A percentile compares a stretch with the other conserved stretches of the same genome.
Conservation (phyloP, 2,329 filamentous ascomycete species). For the Zasmidium angulare region DNA sequence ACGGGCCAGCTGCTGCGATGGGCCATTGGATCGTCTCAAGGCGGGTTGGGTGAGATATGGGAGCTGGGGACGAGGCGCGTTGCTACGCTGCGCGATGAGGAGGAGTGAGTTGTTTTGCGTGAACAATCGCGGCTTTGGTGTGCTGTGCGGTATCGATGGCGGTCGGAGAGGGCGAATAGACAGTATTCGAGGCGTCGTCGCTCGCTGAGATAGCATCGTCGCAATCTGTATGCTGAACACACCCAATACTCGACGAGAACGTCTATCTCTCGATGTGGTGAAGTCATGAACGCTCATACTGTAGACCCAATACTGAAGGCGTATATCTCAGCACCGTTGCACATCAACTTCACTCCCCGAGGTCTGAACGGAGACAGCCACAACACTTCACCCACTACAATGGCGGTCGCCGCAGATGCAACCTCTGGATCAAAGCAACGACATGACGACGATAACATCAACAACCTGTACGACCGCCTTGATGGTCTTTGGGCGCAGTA, state of each 20-base stretch:
- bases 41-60: constrained; percentile 64
- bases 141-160: constrained; percentile 8
- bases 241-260: not conserved
- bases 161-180: constrained; percentile 28
- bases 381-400: not conserved
- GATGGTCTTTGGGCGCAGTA: constrained; percentile 66
- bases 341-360: too few species aligned
- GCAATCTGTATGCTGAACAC: not conserved
- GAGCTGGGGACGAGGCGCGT: constrained; percentile 58
- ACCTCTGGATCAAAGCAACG: not conserved
- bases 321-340: too few species aligned
- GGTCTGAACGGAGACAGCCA: too few species aligned
- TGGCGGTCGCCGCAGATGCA: not conserved
- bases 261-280: not conserved
- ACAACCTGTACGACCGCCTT: constrained; percentile 47
- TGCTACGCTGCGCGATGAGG: constrained; percentile 47
- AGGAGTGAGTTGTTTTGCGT: constrained; percentile 57
- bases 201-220: constrained; percentile 23
- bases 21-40: constrained; percentile 16
- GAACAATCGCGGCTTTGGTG: constrained; percentile 50
- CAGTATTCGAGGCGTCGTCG: constrained; percentile 21
- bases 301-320: too few species aligned
- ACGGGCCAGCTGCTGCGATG: constrained; percentile 56
- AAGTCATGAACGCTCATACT: too few species aligned
- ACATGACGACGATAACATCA: not conserved